Evolutionary conservation across 2,329 filamentous ascomycete genomes (phyloP).

Genomic region (Cercospora citrullina): DNA sequence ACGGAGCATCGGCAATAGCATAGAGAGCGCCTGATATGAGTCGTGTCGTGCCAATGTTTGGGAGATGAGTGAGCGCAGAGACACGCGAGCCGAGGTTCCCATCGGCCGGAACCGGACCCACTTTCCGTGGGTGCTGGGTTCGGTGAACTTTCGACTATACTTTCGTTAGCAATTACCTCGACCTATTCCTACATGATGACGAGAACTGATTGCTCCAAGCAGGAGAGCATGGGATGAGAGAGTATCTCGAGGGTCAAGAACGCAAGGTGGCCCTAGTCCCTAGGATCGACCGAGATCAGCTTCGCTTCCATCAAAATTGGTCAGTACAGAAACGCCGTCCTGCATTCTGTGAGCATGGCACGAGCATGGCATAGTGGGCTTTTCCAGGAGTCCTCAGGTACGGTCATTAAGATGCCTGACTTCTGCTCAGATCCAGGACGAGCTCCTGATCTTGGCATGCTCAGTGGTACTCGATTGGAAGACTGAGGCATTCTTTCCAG

Average conservation of each 20-base stretch:
- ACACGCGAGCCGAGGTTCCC: conserved; percentile 1
- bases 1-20: background rate
- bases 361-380: background rate
- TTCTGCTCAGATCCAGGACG: background rate
- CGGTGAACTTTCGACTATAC: background rate
- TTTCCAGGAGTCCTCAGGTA: background rate
- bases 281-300: background rate
- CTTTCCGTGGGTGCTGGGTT: background rate
- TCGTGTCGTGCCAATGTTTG: conserved; percentile 4
- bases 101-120: background rate
- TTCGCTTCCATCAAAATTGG: background rate
- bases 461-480: background rate
- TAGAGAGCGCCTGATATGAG: background rate
- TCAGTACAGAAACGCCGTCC: background rate
- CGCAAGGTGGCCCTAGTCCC: background rate
- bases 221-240: background rate
- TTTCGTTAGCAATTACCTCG: background rate
- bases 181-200: background rate
- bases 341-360: background rate
- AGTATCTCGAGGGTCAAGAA: background rate
- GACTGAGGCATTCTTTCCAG: background rate
- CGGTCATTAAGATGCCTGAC: background rate
- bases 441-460: background rate
- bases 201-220: background rate
- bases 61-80: background rate